Base-by-base conservation (phyloP, 1,284 basidiomycete genomes). In the Cryptococcus amylolentus region DNA sequence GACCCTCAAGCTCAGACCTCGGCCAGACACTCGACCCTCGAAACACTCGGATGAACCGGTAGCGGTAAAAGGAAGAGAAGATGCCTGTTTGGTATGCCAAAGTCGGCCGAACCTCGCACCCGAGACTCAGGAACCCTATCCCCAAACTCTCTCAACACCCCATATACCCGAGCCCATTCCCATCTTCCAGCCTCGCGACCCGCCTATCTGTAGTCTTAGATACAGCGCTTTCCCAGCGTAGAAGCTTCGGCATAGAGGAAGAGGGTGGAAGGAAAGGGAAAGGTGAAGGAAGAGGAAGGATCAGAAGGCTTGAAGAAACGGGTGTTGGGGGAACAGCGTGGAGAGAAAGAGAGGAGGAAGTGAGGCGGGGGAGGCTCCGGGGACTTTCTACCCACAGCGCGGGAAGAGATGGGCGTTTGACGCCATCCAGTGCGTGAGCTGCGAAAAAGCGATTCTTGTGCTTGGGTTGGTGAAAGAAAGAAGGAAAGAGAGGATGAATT, bases 341-440 rank as follows among this genome's bases (percentile, higher is more conserved):
- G 23, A 47, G 26, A 26, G 40, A 51, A 40, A 26, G 52, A 38
- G 8, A 48, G 44, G 38, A 26, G 40, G 49, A n/a, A 13, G 28
- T 35, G 45, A 54, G 26, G 48, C 20, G 42, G 37, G 46, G 60
- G 58, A 68, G 58, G 70, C 73, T 75, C 73, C 73, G 73, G 73
- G 71, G 73, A 75, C 73, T 75, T 75, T 75, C 66, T 64, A 51
- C 73, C 73, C 69, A 73, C 73, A 75, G 73, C 68, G 44, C 38
- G 62, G 69, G 52, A 40, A 48, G 28, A 55, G 65, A 51, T 56
- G 57, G 49, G 38, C 54, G 18, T 8, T 35, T 3, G 31, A 31
- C 23, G 54, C 56, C 62, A 61, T 45, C 61, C 45, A 46, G 70
- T 72, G 27, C 61, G 71, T 69, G 61, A 67, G 65, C 71, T 75